Percentiles rank a stretch among this genome's conserved stretches.
phyloP scores from a whole-genome alignment of 1,139 yeast species.

The Sugiyamaella japonica region DNA sequence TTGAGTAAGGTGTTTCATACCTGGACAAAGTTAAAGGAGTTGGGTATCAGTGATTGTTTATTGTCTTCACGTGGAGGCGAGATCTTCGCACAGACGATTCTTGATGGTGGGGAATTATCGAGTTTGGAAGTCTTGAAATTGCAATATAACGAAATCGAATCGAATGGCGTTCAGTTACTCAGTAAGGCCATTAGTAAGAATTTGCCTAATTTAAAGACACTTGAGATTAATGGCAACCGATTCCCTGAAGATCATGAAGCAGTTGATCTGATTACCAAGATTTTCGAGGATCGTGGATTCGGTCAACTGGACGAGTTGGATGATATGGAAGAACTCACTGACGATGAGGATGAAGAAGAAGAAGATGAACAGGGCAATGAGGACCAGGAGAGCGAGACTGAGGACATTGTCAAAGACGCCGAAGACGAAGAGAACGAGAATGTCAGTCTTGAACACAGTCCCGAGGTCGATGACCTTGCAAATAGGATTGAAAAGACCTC shows the following conservation, averaged over 20 bases:
- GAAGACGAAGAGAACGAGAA: conserved; percentile 49
- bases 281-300: conserved; percentile 70
- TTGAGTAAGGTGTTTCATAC: conserved; percentile 57
- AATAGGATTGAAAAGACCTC: conserved; percentile 51
- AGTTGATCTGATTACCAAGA: conserved; percentile 53
- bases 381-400: conserved; percentile 60
- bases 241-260: conserved; percentile 75
- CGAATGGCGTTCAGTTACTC: conserved; percentile 59
- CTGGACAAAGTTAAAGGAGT: conserved; percentile 65
- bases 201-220: conserved; percentile 58
- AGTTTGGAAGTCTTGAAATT: conserved; percentile 62
- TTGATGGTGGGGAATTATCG: conserved; percentile 33
- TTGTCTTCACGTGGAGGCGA: conserved; percentile 71
- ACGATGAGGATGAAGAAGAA: conserved; percentile 62
- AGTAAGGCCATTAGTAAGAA: conserved; percentile 53
- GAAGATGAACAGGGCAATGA: conserved; percentile 47
- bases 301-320: conserved; percentile 91
- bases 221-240: conserved; percentile 92
- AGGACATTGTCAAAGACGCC: conserved; percentile 58
- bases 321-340: conserved; percentile 87
- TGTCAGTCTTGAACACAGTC: conserved; percentile 42
- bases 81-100: conserved; percentile 47
- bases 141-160: conserved; percentile 87
- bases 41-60: conserved; percentile 87
- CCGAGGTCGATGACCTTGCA: conserved; percentile 60